Conservation (phyloP, 2,329 filamentous ascomycete genomes). For the Cladophialophora yegresii region DNA sequence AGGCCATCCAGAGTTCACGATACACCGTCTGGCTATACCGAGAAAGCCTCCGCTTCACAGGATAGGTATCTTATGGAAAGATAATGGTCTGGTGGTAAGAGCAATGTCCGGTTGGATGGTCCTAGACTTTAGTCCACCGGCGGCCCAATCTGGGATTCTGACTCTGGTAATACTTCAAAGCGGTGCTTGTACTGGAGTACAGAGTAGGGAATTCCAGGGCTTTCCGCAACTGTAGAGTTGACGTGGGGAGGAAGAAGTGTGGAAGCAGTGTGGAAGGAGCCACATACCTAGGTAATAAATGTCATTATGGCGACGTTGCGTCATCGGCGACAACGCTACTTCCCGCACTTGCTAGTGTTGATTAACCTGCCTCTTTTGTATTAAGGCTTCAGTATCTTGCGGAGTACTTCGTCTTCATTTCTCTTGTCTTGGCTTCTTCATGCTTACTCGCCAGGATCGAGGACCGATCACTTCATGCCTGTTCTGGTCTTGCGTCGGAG, state of each 20-base stretch:
- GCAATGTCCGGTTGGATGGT: background rate
- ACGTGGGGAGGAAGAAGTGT: background rate
- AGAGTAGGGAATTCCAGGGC: background rate
- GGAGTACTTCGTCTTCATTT: too few relatives aligned
- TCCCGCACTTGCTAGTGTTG: too few relatives aligned
- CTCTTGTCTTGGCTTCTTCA: too few relatives aligned
- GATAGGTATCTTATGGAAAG: background rate
- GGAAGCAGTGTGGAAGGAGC: too few relatives aligned
- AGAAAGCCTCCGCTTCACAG: background rate
- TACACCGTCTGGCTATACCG: background rate
- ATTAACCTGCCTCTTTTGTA: too few relatives aligned
- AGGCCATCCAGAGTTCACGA: background rate
- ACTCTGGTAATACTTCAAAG: background rate
- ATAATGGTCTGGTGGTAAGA: background rate
- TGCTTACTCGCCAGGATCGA: too few relatives aligned
- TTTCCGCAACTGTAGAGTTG: background rate
- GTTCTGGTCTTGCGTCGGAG: too few relatives aligned
- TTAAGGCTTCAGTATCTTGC: too few relatives aligned
- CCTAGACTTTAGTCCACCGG: background rate
- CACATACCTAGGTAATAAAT: too few relatives aligned
- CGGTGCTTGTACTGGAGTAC: background rate
- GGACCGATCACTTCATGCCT: too few relatives aligned
- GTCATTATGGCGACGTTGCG: too few relatives aligned
- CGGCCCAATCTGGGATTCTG: background rate
- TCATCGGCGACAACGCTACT: too few relatives aligned